Evolutionary conservation across 2,329 filamentous ascomycete species (phyloP).

Genomic region (Paramyrothecium sp.): DNA sequence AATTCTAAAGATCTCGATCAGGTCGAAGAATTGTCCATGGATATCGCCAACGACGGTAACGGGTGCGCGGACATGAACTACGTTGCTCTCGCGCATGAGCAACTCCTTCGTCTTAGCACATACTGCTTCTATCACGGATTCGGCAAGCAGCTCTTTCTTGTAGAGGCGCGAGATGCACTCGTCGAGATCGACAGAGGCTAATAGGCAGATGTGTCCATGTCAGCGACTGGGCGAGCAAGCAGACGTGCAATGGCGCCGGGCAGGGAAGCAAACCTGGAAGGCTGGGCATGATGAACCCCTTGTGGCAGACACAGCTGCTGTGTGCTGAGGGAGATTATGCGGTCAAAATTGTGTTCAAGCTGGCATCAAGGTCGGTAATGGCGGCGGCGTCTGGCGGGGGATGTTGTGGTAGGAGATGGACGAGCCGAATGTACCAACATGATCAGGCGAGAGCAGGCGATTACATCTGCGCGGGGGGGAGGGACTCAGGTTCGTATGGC

Average conservation of each 20-base stretch:
- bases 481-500: too few relatives aligned
- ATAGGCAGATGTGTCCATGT: constrained; percentile 4
- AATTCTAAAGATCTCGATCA: constrained; percentile 99
- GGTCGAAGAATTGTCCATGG: constrained; percentile 97
- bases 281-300: constrained; percentile 48
- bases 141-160: constrained; percentile 93
- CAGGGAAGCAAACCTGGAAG: constrained; percentile 47
- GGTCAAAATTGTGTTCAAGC: too few relatives aligned
- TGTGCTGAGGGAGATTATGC: constrained; percentile 2
- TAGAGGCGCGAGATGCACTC: constrained; percentile 97
- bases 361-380: constrained; percentile 44
- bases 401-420: constrained; percentile 31
- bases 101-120: constrained; percentile 99
- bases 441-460: constrained; percentile 29
- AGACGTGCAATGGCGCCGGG: constrained; percentile 1
- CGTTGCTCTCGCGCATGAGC: constrained; percentile 99
- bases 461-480: constrained; percentile 28
- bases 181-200: constrained; percentile 95
- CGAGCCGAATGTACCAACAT: constrained; percentile 38
- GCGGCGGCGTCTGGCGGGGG: constrained; percentile 31
- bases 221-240: too few relatives aligned
- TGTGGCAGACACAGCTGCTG: background rate
- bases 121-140: constrained; percentile 98
- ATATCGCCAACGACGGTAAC: constrained; percentile 98
- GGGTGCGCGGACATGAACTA: constrained; percentile 92